Evolutionary conservation across 768 basidiomycete genomes (phyloP), one percentile per base, ranked within the genome.

Genomic region (Cantharellus cinnabarinus): DNA sequence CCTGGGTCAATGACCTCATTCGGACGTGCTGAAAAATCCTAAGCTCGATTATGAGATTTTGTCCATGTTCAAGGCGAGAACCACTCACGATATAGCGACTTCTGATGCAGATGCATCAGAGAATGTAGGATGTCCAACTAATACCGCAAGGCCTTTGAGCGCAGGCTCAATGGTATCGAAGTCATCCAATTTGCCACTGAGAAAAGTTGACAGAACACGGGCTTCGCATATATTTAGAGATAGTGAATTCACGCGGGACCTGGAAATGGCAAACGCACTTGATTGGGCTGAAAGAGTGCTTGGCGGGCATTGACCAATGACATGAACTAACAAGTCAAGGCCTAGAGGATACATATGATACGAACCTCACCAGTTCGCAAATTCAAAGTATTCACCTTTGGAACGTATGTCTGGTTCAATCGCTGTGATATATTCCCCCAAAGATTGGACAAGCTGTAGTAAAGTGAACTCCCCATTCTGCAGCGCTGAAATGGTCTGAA

Each of bases 361-460:
- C 14, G 41, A 44, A 41, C 3, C 40, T 50, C 54, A 54, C 38
- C 35, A 15, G 62, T 57, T 38, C 44, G 57, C 56, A 37, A 54
- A 34, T 35, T 48, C 34, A 2, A 29, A 54, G 55, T 50, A 44
- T 65, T 52, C 61, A 89, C 94, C 94, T 74, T 89, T 89, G 4
- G 79, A 77, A 38, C 94, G 77, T 5, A 84, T 69, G 3, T 75
- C 72, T 64, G 83, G 86, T 58, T 94, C 85, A 60, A 91, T 87
- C 2, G 88, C 81, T 0, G 88, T 93, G 10, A 99, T 73, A 66
- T 85, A 90, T 64, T 87, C 83, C 48, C 89, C 89, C 0, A 95
- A 76, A 35, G 82, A 80, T 67, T 88, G 90, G 41, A 98, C 88
- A 29, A 98, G 71, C 62, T 82, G 77, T 3, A 91, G 72, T 10